Conservation (phyloP, 106 monocot species). For the Acanthochlamys bracteata region DNA sequence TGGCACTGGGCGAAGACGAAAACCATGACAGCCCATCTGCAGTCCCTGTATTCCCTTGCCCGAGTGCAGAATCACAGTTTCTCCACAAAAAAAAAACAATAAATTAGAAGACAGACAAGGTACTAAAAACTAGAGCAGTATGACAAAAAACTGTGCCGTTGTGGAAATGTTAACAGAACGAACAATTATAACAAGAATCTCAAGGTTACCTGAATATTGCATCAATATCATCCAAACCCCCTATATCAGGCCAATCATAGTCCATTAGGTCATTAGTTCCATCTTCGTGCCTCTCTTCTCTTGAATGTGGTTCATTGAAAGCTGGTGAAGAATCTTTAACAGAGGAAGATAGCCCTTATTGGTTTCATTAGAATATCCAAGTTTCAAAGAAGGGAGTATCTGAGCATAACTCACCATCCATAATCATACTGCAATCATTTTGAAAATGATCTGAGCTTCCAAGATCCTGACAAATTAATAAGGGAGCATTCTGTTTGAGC, state of each 20-base stretch:
- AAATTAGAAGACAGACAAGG: not conserved
- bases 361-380: slow-evolving; percentile 5
- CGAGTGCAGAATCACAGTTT: slow-evolving; percentile 29
- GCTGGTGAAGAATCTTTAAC: slow-evolving; percentile 5
- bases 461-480: slow-evolving; percentile 6
- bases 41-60: slow-evolving; percentile 12
- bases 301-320: slow-evolving; percentile 4
- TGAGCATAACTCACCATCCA: slow-evolving; percentile 4
- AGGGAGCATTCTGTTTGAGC: not conserved
- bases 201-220: slow-evolving; percentile 22
- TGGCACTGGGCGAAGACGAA: slow-evolving; percentile 18
- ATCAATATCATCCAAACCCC: slow-evolving; percentile 39
- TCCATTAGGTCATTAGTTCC: slow-evolving; percentile 21
- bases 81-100: slow-evolving; percentile 19
- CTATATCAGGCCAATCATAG: slow-evolving; percentile 32
- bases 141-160: too few species aligned
- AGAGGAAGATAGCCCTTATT: slow-evolving; percentile 10
- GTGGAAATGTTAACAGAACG: slow-evolving; percentile 1
- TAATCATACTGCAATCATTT: not conserved
- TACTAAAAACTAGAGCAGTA: not conserved
- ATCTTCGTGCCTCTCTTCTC: slow-evolving; percentile 11
- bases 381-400: slow-evolving; percentile 9
- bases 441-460: slow-evolving; percentile 6
- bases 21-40: slow-evolving; percentile 29
- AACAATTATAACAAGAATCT: not conserved